Conservation (phyloP, 176 grass and related monocot species). For the Hordeum vulgare region MorexV3_pseudomolecules_assembly NC_058519.1:394739905-394740404, state of each 20-base stretch:
- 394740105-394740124: background rate
- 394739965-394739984: too few relatives aligned
- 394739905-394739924: too few relatives aligned
- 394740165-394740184: background rate
- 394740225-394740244: background rate
- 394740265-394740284: background rate
- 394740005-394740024: too few relatives aligned
- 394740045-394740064: background rate
- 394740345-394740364: background rate
- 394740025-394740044: background rate
- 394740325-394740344: background rate
- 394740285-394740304: background rate
- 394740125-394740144: background rate
- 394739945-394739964: too few relatives aligned
- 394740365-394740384: background rate
- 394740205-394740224: background rate
- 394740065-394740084: background rate
- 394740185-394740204: background rate
- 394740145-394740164: background rate
- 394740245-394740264: background rate
- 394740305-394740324: background rate
- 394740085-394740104: background rate
- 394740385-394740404: background rate
- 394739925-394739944: too few relatives aligned
- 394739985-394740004: too few relatives aligned